Evolutionary conservation across 345 rosid species (phyloP).

Genomic region (Eucalyptus decipiens): DNA sequence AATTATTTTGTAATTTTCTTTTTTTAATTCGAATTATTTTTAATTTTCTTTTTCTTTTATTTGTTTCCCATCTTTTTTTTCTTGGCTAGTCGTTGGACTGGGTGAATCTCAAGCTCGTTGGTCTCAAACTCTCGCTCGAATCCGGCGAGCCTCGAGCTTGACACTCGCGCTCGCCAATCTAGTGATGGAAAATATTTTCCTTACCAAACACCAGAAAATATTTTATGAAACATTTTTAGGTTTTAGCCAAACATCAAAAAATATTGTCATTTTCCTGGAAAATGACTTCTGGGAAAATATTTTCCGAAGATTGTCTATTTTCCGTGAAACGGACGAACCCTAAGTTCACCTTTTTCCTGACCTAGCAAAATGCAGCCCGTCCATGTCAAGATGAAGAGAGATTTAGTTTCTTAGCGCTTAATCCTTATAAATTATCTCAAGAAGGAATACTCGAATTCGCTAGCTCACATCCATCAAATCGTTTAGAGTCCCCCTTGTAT

Average conservation of each 20-base stretch:
- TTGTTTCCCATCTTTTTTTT: too few relatives aligned
- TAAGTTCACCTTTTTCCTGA: fast-evolving
- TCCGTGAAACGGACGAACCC: fast-evolving
- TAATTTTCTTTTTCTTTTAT: too few relatives aligned
- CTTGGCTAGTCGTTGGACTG: fast-evolving
- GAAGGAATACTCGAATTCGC: not conserved
- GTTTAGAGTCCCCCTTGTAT: not conserved
- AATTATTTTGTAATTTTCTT: too few relatives aligned
- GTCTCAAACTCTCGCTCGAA: too few relatives aligned
- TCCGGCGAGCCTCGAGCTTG: too few relatives aligned
- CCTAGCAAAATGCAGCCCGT: not conserved
- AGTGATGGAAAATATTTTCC: too few relatives aligned
- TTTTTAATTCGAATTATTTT: too few relatives aligned
- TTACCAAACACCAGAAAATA: fast-evolving
- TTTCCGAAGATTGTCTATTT: fast-evolving
- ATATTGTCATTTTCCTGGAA: too few relatives aligned
- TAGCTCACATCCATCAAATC: not conserved
- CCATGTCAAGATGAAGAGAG: not conserved
- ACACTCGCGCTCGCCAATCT: too few relatives aligned
- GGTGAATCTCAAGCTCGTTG: fast-evolving
- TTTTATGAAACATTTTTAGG: too few relatives aligned
- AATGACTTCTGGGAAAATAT: fast-evolving
- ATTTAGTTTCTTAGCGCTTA: not conserved
- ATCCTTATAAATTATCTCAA: not conserved
- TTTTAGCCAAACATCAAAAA: too few relatives aligned